Percentiles rank a stretch among this genome's conserved stretches.
phyloP scores from a whole-genome alignment of 441 rosid species.

The Syzygium malaccense region DNA sequence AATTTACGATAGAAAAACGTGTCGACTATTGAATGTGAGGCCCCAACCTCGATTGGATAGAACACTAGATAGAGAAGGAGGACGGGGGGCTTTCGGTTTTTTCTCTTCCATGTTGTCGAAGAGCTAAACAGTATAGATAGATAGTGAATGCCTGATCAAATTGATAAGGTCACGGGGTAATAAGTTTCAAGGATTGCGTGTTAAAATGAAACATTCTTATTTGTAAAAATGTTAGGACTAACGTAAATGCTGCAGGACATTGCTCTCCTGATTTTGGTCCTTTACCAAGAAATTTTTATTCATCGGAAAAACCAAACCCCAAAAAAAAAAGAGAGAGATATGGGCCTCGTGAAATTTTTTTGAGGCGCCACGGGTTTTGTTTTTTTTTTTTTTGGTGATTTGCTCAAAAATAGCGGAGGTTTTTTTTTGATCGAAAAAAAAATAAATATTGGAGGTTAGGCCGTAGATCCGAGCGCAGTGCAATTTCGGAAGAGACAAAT shows the following conservation, averaged over 20 bases:
- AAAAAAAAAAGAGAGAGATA: no score
- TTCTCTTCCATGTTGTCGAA: neutral
- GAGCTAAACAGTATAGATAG: fast-evolving
- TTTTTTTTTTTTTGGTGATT: neutral
- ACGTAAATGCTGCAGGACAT: neutral
- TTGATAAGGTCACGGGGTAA: fast-evolving
- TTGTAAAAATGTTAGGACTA: neutral
- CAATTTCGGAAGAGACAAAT: neutral
- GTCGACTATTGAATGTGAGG: neutral
- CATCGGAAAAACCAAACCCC: neutral
- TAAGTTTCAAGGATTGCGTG: fast-evolving
- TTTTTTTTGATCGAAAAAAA: no score
- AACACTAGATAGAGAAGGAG: neutral
- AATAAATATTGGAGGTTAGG: neutral
- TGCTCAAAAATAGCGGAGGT: neutral
- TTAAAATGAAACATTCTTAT: neutral
- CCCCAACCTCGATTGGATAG: no score
- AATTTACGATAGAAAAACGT: no score
- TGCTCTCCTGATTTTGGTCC: neutral
- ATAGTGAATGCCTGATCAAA: neutral
- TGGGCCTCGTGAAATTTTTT: neutral
- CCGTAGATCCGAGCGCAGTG: neutral
- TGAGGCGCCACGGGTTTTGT: neutral
- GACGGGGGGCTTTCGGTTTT: neutral
- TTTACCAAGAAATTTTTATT: neutral